These are phyloP conservation scores for Linderina pennispora DNA, from an alignment of 192 early-diverging fungal genomes.

Conservation along the genomic window DNA sequence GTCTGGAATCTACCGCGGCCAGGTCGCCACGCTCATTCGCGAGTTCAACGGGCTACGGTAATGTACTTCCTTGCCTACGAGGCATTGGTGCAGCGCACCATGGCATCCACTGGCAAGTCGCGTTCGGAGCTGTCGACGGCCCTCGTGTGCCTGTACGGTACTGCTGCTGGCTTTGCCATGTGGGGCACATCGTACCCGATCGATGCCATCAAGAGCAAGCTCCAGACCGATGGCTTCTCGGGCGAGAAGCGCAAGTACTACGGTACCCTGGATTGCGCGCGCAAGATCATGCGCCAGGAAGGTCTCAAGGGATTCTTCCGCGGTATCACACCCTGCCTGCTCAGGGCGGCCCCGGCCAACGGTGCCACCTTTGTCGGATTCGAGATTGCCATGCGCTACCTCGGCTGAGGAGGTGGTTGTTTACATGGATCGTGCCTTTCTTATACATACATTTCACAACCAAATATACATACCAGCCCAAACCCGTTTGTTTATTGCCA, in stretches of 20 bases:
- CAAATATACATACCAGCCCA: too few relatives aligned
- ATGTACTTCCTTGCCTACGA: slow-evolving; percentile 94
- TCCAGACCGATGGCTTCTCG: slow-evolving; percentile 88
- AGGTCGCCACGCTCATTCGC: slow-evolving; percentile 74
- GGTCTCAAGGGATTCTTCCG: slow-evolving; percentile 84
- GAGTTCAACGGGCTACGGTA: slow-evolving; percentile 90
- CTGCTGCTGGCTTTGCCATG: slow-evolving; percentile 74
- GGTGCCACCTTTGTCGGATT: slow-evolving; percentile 91
- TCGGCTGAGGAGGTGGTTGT: too few relatives aligned
- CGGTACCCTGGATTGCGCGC: slow-evolving; percentile 72
- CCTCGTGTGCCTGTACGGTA: slow-evolving; percentile 79
- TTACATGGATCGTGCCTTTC: too few relatives aligned
- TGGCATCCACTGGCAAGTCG: slow-evolving; percentile 52
- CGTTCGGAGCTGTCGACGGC: slow-evolving; percentile 68
- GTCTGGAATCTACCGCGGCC: slow-evolving; percentile 85
- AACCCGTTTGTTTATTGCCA: too few relatives aligned
- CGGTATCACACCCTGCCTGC: slow-evolving; percentile 76
- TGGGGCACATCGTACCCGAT: slow-evolving; percentile 88
- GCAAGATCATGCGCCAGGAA: slow-evolving; percentile 70
- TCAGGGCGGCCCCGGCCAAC: slow-evolving; percentile 91
- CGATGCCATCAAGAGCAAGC: slow-evolving; percentile 90
- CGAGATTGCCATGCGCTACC: slow-evolving; percentile 61
- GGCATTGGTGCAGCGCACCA: slow-evolving; percentile 73
- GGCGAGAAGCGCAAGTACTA: slow-evolving; percentile 58
- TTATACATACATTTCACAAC: too few relatives aligned